These are phyloP conservation scores for Tephrocybe rancida DNA, from an alignment of 768 basidiomycete species.

Conservation along the genomic window DNA sequence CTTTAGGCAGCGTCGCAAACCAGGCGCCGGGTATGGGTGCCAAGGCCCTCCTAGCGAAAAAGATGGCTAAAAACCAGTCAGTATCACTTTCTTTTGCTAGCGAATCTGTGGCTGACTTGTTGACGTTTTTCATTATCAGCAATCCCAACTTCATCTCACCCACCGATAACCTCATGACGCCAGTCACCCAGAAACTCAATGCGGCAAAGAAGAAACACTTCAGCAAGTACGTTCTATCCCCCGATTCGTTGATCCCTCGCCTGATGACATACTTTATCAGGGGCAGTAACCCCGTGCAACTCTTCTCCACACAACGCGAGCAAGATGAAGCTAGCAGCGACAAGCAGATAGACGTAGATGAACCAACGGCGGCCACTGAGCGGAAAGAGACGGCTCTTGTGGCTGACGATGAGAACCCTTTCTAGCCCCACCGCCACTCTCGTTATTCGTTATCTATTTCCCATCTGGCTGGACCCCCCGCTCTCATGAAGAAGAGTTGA, in stretches of 20 bases:
- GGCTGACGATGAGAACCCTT: conserved; percentile 73
- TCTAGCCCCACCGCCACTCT: conserved; percentile 40
- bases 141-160: conserved; percentile 91
- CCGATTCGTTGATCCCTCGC: conserved; percentile 4
- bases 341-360: conserved; percentile 30
- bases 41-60: conserved; percentile 92
- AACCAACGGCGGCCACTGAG: conserved; percentile 20
- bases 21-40: conserved; percentile 77
- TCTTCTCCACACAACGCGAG: conserved; percentile 52
- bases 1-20: conserved; percentile 66
- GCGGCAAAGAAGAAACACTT: conserved; percentile 95
- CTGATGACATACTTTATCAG: conserved; percentile 33
- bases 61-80: conserved; percentile 86
- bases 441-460: conserved; percentile 10
- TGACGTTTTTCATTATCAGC: conserved; percentile 39
- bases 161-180: conserved; percentile 94
- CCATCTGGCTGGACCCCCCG: conserved; percentile 23
- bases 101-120: conserved; percentile 11
- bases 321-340: conserved; percentile 41
- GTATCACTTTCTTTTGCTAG: conserved; percentile 29
- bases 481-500: conserved; percentile 19
- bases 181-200: conserved; percentile 88
- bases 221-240: conserved; percentile 61
- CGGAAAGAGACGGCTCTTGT: conserved; percentile 36
- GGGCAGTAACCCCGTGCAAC: conserved; percentile 60